Base-by-base conservation (phyloP, 1,284 basidiomycete genomes). In the Ganoderma leucocontextum region DNA sequence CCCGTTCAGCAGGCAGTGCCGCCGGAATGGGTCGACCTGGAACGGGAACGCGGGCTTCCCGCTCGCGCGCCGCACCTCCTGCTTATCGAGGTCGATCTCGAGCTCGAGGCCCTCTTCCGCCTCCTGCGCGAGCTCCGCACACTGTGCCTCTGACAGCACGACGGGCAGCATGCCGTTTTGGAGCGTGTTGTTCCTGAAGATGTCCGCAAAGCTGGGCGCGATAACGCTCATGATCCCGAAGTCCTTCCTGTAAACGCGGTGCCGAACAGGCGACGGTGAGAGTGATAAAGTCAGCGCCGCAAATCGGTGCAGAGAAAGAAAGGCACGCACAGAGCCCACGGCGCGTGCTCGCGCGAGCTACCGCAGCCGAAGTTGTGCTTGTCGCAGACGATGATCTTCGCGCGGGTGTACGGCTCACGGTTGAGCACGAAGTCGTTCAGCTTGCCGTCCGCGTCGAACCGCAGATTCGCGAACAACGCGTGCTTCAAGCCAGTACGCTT, bases 151-250 rank as follows among this genome's bases (percentile, higher is more conserved):
- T n/a, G 95, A 84, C 19, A 98, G 84, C 9, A 85, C 81, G 63
- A 98, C 86, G 19, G 96, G 95, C 57, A 98, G 86, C 94, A 98
- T 97, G 67, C 97, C 96, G 80, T 98, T 98, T 82, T 98, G 97
- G 92, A 97, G 95, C 71, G 93, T 89, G 81, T 97, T 96, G 80
- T 89, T 96, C 73, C 87, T 87, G 90, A 97, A 97, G 77, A 98
- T 98, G 75, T 98, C 97, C 47, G 95, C 96, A 77, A 97, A 97
- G 76, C 93, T 96, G 3, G 95, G 95, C 0, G 96, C 95, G 78
- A 98, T 96, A 74, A 98, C 85, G 79, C 93, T 95, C 67, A 93
- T 89, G 77, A 98, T 97, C 38, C 96, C 96, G 78, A 98, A 98
- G 81, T 98, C 95, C 77, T 96, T 95, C 78, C 93, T 94, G 72